Base-by-base conservation (phyloP, 2,329 filamentous ascomycete species). In the Apiospora malaysiana region DNA sequence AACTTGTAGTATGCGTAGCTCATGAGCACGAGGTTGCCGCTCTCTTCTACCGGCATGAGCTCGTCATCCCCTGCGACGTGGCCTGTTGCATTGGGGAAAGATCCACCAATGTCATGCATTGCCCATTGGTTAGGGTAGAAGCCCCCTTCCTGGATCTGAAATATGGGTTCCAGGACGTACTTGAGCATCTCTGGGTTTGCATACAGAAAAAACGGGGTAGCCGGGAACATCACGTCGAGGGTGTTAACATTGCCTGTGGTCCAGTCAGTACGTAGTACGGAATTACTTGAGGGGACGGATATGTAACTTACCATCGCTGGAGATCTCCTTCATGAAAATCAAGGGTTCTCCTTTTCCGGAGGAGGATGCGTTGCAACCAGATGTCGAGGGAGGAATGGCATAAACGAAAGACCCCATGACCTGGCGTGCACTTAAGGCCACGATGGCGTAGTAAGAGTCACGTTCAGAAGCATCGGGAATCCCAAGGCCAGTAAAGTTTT, bases 281-380 rank as follows among this genome's bases (percentile, higher is more conserved):
- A 42, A 56, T 10, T 16, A 45, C 2, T 45, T 2, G 42, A 43
- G n/a, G 9, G 21, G 27, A 12, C 27, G 6, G 16, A 10, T 46
- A 10, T 21, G 23, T 4, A 1, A 4, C 59, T 40, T 66, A 49
- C 93, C 93, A 74, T 95, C 92, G 8, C 92, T 94, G 0, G 92
- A 94, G 70, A 96, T 95, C 79, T 95, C 93, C 78, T 96, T 95
- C 73, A 94, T 82, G 81, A 95, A 95, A 65, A 95, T 81, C 42
- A 95, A 85, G 0, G 92, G 92, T 73, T 90, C 85, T 5, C 93
- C 87, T 2, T 25, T 18, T 12, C 59, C 71, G 4, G 47, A 46
- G 1, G 67, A 25, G 4, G 69, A 27, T 23, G 46, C 59, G 8
- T 68, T 63, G 32, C 49, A 43, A n/a, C 66, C 49, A 12, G 70